Percentiles rank a stretch among this genome's conserved stretches.
phyloP scores from a whole-genome alignment of 1,139 yeast genomes.

The Candida sp. region DNA sequence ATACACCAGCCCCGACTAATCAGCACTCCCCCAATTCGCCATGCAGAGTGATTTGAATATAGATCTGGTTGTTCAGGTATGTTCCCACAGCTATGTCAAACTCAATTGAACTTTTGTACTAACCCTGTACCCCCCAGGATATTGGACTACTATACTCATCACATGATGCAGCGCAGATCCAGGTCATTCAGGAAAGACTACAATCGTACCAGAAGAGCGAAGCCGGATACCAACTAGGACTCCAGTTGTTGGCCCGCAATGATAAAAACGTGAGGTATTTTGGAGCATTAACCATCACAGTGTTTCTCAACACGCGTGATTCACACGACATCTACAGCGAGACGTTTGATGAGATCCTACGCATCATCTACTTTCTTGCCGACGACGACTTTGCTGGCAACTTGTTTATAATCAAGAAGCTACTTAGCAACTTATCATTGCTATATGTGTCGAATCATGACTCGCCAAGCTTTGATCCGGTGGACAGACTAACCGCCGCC shows the following conservation, averaged over 20 bases:
- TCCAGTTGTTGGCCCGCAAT: conserved; percentile 40
- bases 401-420: conserved; percentile 34
- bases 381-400: conserved; percentile 15
- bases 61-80: conserved; percentile 19
- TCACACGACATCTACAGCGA: conserved; percentile 6
- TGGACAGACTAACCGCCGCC: conserved; percentile 1
- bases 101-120: too few species aligned
- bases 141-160: conserved; percentile 47
- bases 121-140: conserved; percentile 21
- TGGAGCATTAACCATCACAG: conserved; percentile 74
- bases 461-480: conserved; percentile 15
- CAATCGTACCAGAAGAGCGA: conserved; percentile 60
- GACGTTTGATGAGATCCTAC: conserved; percentile 12
- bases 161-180: conserved; percentile 46
- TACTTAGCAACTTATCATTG: conserved; percentile 57
- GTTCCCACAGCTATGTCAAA: too few species aligned
- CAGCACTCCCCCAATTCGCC: too few species aligned
- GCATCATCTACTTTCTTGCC: not conserved
- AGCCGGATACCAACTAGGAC: conserved; percentile 55
- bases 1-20: too few species aligned
- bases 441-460: conserved; percentile 44
- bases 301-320: conserved; percentile 49
- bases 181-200: conserved; percentile 51
- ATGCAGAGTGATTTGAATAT: conserved; percentile 9
- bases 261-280: conserved; percentile 63